phyloP scores from a whole-genome alignment of 1,284 basidiomycete genomes.

The Cutaneotrichosporon sp. region DNA sequence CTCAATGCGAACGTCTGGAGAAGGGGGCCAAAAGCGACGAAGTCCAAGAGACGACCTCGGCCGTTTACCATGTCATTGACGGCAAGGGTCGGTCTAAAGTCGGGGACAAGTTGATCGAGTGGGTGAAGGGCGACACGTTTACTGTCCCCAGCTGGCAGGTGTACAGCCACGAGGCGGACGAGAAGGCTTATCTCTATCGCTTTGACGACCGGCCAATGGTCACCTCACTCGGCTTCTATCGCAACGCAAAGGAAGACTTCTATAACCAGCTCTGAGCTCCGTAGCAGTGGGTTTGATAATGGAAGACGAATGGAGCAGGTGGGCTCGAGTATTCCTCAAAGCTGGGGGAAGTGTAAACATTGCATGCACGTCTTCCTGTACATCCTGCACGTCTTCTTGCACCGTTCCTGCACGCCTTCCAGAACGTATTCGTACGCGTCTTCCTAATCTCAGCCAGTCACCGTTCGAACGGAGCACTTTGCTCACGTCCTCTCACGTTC shows the following conservation, averaged over 20 bases:
- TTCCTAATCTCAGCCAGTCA: too few relatives aligned
- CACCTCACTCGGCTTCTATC: constrained; percentile 18
- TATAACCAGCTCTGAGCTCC: constrained; percentile 9
- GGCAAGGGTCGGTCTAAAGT: constrained; percentile 13
- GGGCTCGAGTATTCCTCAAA: too few relatives aligned
- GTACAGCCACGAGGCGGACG: constrained; percentile 16
- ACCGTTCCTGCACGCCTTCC: too few relatives aligned
- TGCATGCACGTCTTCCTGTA: too few relatives aligned
- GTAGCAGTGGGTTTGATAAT: not conserved
- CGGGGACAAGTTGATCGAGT: constrained; percentile 19
- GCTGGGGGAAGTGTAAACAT: too few relatives aligned
- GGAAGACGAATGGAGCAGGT: not conserved
- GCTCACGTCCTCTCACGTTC: too few relatives aligned
- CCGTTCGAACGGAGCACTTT: too few relatives aligned
- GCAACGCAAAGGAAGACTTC: constrained; percentile 22
- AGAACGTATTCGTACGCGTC: too few relatives aligned
- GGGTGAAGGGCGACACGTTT: constrained; percentile 25
- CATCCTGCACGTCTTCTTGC: too few relatives aligned
- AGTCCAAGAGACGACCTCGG: constrained; percentile 13
- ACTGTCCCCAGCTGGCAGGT: constrained; percentile 19
- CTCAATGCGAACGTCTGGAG: constrained; percentile 22
- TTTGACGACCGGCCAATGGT: constrained; percentile 25
- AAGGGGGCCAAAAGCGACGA: constrained; percentile 8
- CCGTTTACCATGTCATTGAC: constrained; percentile 24
- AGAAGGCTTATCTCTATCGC: constrained; percentile 18